Percentiles rank a stretch among this genome's conserved stretches.
Evolutionary conservation across 306 rosid species (phyloP).

Genomic region (Lathyrus oleraceus): DNA sequence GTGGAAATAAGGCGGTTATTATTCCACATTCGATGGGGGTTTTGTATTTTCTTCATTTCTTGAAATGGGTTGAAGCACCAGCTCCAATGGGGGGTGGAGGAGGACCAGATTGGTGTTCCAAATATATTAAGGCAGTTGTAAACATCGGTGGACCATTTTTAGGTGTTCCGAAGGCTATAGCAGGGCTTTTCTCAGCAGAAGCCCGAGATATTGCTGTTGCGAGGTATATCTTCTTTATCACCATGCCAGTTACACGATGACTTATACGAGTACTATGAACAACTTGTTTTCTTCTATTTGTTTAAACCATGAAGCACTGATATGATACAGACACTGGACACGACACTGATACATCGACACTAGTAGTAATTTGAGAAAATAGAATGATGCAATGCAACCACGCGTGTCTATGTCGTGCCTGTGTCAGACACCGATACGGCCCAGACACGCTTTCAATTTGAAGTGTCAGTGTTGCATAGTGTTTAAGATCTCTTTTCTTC

Average conservation of each 20-base stretch:
- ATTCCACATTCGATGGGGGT: constrained; percentile 92
- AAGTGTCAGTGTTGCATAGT: neutral
- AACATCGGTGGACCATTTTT: constrained; percentile 89
- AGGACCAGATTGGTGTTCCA: constrained; percentile 85
- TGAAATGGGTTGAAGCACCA: constrained; percentile 95
- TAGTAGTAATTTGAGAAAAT: neutral
- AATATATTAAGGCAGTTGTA: constrained; percentile 71
- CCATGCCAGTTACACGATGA: neutral
- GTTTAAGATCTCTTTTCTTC: constrained; percentile 2
- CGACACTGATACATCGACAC: neutral
- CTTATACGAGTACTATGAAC: neutral
- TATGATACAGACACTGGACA: neutral
- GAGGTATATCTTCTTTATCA: constrained; percentile 46
- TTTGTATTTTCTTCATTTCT: constrained; percentile 80
- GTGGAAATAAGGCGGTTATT: constrained; percentile 80
- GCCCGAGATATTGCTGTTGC: constrained; percentile 83
- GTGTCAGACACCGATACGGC: no score
- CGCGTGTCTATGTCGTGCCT: neutral
- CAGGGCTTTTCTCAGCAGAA: constrained; percentile 89
- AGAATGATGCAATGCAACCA: neutral
- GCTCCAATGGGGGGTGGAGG: constrained; percentile 92
- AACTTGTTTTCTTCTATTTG: neutral
- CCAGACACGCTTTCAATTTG: neutral
- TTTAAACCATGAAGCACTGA: neutral
- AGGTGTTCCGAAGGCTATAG: constrained; percentile 82